Evolutionary conservation across 1,284 basidiomycete genomes (phyloP).

Genomic region (Cryptococcus hybrid): DNA sequence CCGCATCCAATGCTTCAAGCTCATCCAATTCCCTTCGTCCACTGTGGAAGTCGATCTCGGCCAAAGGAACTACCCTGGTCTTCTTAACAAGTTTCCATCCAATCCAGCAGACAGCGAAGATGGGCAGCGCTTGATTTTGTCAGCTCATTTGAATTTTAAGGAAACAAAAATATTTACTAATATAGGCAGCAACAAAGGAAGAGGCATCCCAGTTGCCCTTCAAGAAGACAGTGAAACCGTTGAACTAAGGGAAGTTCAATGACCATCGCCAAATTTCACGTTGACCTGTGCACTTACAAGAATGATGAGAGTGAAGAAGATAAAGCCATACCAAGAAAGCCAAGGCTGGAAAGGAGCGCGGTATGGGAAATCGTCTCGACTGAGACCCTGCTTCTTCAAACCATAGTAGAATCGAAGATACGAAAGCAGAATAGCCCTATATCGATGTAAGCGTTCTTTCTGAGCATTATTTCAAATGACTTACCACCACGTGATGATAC

Average conservation of each 20-base stretch:
- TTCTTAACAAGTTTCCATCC: slow-evolving; percentile 61
- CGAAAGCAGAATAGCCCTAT: slow-evolving; percentile 63
- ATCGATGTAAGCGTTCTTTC: slow-evolving; percentile 13
- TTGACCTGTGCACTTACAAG: slow-evolving; percentile 4
- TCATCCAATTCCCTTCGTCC: slow-evolving; percentile 63
- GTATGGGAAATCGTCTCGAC: slow-evolving; percentile 59
- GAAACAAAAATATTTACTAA: slow-evolving; percentile 24
- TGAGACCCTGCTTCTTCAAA: slow-evolving; percentile 59
- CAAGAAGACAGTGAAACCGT: slow-evolving; percentile 58
- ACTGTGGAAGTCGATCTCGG: slow-evolving; percentile 64
- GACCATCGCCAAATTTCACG: neutral
- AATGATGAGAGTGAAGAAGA: slow-evolving; percentile 16
- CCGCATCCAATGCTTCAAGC: slow-evolving; percentile 53
- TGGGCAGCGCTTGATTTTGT: slow-evolving; percentile 53
- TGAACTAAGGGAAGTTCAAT: slow-evolving; percentile 8
- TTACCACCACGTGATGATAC: slow-evolving; percentile 63
- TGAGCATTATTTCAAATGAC: slow-evolving; percentile 11
- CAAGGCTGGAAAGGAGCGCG: slow-evolving; percentile 58
- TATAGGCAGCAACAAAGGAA: slow-evolving; percentile 50
- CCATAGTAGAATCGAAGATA: slow-evolving; percentile 73
- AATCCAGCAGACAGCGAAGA: slow-evolving; percentile 60
- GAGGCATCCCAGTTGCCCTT: slow-evolving; percentile 56
- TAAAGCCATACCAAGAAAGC: slow-evolving; percentile 46
- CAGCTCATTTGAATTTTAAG: neutral
- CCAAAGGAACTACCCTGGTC: slow-evolving; percentile 56